Evolutionary conservation across 148 eudicot genomes (phyloP), one percentile per base, ranked within the genome.

Genomic region (Dianthus caryophyllus): DNA sequence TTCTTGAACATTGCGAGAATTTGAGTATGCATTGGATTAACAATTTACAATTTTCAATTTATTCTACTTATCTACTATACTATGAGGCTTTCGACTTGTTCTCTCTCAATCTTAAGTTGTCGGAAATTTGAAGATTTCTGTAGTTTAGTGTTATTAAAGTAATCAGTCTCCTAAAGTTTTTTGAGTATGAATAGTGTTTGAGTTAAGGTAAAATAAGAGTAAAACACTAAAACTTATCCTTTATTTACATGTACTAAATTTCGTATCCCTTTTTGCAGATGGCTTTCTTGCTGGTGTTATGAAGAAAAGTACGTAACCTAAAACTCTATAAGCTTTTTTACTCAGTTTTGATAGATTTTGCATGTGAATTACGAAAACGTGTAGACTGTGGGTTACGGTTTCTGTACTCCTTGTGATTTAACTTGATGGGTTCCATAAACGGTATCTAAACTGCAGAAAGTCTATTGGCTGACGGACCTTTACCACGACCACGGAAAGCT

Each of bases 261-360:
- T 21, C 31, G 18, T 46, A 27, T 53, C 44, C 25, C 24, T 59
- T 26, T 47, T 61, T 81, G 83, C 93, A 95, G 99, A 95, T 78
- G 99, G 89, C 72, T 90, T 86, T 71, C 90, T 95, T 77, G 91
- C 89, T 41, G 91, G 96, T 76, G 90, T 88, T 26, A 83, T 94
- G 87, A 82, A 72, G 66, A 88, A 88, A 85, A 94, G 99, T 94
- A 88, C 44, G 95, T 81, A 27, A 43, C 44, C 5, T 16, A 15
- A n/a, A 14, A n/a, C 44, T 41, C 44, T 41, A 4, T 41, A 41
- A 9, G 26, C 5, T 21, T 9, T n/a, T 36, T 29, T 60, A 15
- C 25, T 38, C 46, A 9, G 18, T 33, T 36, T 24, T n/a, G 4
- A 14, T 60, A 33, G 46, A 17, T 38, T 20, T n/a, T 21, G 29